Evolutionary conservation across 176 grass and related monocot genomes (phyloP), one percentile per base, ranked within the genome.

Genomic region (Aegilops bicornis): DNA sequence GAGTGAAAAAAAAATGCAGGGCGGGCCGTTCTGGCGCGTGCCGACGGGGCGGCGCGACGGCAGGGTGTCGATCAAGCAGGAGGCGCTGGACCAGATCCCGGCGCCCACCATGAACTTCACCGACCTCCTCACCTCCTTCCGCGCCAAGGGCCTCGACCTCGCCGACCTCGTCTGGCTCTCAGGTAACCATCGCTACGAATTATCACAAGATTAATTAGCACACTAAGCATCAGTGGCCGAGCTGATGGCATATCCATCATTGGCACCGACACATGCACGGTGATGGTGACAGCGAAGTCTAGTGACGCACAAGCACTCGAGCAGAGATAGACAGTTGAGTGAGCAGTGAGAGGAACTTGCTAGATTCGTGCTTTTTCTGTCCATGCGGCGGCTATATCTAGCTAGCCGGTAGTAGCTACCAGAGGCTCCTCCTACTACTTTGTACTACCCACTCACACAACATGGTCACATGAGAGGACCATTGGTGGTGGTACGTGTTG

Each of bases 11-110:
- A 48, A 7, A 60, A 39, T 77, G 75, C 37, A 99, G 97, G 97
- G 97, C 60, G 97, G 97, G 0, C 97, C 97, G 40, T 89, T 17
- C 22, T 99, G 97, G 97, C 76, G 86, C 39, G 97, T 99, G 79
- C 88, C 94, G 27, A 99, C 97, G 30, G 97, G 97, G 31, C 39
- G 97, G 14, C 88, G 97, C 20, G 97, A 99, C 66, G 97, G 97
- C 19, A 79, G 82, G 40, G 89, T 99, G 63, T 99, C 94, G 8
- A 76, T 76, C 64, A 88, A 85, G 50, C 58, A 85, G 69, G 96
- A 98, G 91, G 96, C 96, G 37, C 61, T 62, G 40, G 78, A 91
- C 15, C 52, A 98, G 35, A 93, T 95, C 72, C 96, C 96, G 16
- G 47, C 39, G 20, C 89, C 96, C 0, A 77, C 71, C 66, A 90